phyloP scores from a whole-genome alignment of 1,139 yeast genomes.

The Debaryomycetaceae sp. region DNA sequence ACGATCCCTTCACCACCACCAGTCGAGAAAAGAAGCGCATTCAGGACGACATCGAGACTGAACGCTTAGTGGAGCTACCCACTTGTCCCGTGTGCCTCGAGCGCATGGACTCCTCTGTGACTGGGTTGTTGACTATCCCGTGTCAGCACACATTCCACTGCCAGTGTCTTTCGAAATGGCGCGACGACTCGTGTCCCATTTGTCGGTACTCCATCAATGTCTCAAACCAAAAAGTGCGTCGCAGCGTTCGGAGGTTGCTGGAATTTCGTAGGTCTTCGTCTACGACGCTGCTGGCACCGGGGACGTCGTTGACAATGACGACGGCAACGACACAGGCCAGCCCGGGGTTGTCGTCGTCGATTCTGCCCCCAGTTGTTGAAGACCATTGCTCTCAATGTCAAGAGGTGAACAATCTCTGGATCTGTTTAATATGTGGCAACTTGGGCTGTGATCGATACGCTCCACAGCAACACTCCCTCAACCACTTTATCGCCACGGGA shows the following conservation, averaged over 20 bases:
- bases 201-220: constrained; percentile 69
- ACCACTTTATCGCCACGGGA: constrained; percentile 71
- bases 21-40: constrained; percentile 4
- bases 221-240: constrained; percentile 32
- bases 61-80: constrained; percentile 59
- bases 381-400: constrained; percentile 32
- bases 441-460: constrained; percentile 63
- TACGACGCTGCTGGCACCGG: not conserved
- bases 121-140: constrained; percentile 83
- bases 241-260: constrained; percentile 32
- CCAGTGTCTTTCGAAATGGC: constrained; percentile 84
- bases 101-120: constrained; percentile 75
- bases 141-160: constrained; percentile 96
- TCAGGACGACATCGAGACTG: constrained; percentile 6
- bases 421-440: constrained; percentile 45
- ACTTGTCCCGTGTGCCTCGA: constrained; percentile 94
- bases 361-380: too few relatives aligned
- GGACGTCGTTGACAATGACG: not conserved
- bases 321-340: constrained; percentile 1
- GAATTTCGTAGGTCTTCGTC: constrained; percentile 18
- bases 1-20: constrained; percentile 64
- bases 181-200: constrained; percentile 87
- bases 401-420: constrained; percentile 33
- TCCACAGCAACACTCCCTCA: constrained; percentile 74
- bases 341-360: constrained; percentile 2